Evolutionary conservation across 2,329 filamentous ascomycete species (phyloP).

Genomic region (Paradendryphiella salina): DNA sequence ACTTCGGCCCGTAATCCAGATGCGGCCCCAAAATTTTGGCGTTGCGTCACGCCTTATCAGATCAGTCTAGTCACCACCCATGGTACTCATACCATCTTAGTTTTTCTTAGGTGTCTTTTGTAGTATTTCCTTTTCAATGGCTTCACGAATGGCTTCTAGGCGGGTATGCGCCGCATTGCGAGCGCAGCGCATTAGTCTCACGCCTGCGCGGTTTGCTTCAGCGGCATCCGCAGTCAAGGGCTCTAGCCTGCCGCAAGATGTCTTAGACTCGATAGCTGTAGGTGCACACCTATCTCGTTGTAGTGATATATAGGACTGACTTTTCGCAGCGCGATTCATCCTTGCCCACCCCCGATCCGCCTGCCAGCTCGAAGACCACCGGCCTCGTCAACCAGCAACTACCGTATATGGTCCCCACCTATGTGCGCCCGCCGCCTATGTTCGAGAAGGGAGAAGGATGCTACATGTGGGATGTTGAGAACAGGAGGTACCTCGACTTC

Average conservation of each 20-base stretch:
- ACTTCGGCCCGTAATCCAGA: conserved; percentile 24
- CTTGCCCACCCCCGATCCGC: conserved; percentile 71
- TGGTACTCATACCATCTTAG: conserved; percentile 10
- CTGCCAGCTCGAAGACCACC: conserved; percentile 72
- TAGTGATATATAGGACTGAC: conserved; percentile 15
- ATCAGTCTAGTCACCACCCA: conserved; percentile 10
- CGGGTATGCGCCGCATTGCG: conserved; percentile 34
- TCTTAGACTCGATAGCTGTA: conserved; percentile 51
- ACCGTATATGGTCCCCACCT: conserved; percentile 94
- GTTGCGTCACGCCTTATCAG: conserved; percentile 17
- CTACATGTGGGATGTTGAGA: conserved; percentile 88
- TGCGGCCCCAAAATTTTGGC: conserved; percentile 23
- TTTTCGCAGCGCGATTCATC: conserved; percentile 35
- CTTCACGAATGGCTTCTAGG: conserved; percentile 37
- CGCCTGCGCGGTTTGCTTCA: conserved; percentile 45
- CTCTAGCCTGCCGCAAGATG: conserved; percentile 48
- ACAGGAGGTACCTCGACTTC: conserved; percentile 88
- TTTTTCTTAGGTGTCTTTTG: conserved; percentile 9
- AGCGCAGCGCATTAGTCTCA: conserved; percentile 26
- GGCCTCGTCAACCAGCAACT: conserved; percentile 74
- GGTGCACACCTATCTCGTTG: background rate
- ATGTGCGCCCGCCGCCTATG: conserved; percentile 84
- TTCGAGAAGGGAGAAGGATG: conserved; percentile 87
- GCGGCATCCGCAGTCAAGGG: conserved; percentile 43
- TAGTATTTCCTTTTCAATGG: conserved; percentile 27